Base-by-base conservation (phyloP, 2,329 filamentous ascomycete genomes). In the Fusarium tricinctum region DNA sequence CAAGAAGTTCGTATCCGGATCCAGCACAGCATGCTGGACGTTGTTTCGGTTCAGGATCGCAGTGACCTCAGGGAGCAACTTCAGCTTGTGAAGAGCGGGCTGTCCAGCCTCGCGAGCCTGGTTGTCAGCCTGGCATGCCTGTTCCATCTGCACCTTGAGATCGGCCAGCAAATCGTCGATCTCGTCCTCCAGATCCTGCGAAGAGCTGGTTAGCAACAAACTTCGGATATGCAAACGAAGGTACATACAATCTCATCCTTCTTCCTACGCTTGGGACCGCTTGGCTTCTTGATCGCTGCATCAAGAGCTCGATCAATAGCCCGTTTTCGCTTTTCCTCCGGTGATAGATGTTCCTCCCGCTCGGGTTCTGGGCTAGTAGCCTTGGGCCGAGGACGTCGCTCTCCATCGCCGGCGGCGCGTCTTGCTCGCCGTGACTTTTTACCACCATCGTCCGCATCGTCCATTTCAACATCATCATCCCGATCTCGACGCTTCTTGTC, bases 1-100 rank as follows among this genome's bases (percentile, higher is more conserved):
- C 39, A 99, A 84, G 66, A 99, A 91, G 81, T 98, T 97, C 76
- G 92, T 97, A 76, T 99, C 96, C 0, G 95, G 95, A 71, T 97
- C 95, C 40, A 97, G 89, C 49, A 98, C 90, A 30, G 92, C 91
- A 71, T 93, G 86, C 75, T 92, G 92, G 28, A 95, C 88, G 54
- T 92, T 93, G 79, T 95, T 97, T 74, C 94, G 92, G 78, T 97
- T 97, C 63, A 99, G 86, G 20, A 98, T 85, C 43, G 90, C 89
- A 46, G 94, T 90, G 15, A 99, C 96, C 77, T 97, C 91, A 2
- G 95, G 94, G 17, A 99, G 88, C 71, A 99, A 91, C 81, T 94
- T 94, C 45, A 99, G 88, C 83, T 99, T 99, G 82, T 97, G 91
- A 62, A 94, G 88, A 30, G 96, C 96, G 1, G 95, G 93, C 75